Base-by-base conservation (phyloP, 306 rosid genomes). In the Vicia faba region DNA sequence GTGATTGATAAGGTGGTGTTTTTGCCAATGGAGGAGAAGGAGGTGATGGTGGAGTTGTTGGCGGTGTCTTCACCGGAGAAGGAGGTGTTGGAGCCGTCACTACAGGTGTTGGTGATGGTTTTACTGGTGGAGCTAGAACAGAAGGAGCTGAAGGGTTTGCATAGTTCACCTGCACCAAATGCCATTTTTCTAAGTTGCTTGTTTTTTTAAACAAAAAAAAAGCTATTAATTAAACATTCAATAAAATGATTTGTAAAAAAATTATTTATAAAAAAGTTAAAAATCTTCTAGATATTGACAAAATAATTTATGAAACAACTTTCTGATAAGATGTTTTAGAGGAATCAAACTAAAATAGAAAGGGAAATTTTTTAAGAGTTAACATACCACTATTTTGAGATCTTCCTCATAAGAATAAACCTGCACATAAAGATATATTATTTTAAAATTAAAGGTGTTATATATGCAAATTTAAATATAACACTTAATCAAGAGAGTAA, bases 371-470 rank as follows among this genome's bases (percentile, higher is more conserved):
- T 39, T 40, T 4, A 0, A n/a, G 67, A 15, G 46, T 61, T 12
- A 41, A 43, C 51, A 56, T 64, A 72, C 87, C 87, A 50, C 73
- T 19, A 54, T 62, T 48, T 78, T 68, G 36, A 79, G 80, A 41
- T 82, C 79, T 45, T 77, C 77, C 11, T 79, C 79, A 61, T 70
- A 5, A 0, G 83, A 78, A 73, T 61, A 78, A 51, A 38, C 87
- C 83, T 85, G 73, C 78, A 75, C 72, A 78, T 11, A 11, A 15
- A 9, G 2, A 69, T 4, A 43, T 46, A 12, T 61, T 20, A 39
- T 39, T 20, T 5, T 26, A 38, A 31, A 28, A 13, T 26, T 5
- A 59, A 39, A 62, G 46, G 15, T 51, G 26, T 16, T 13, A 8
- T 25, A 11, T 25, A 46, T 15, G 62, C 45, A 61, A 29, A 64